Percentiles rank a stretch among this genome's conserved stretches.
Evolutionary conservation across 345 rosid genomes (phyloP).

Genomic region (Corymbia maculata): DNA sequence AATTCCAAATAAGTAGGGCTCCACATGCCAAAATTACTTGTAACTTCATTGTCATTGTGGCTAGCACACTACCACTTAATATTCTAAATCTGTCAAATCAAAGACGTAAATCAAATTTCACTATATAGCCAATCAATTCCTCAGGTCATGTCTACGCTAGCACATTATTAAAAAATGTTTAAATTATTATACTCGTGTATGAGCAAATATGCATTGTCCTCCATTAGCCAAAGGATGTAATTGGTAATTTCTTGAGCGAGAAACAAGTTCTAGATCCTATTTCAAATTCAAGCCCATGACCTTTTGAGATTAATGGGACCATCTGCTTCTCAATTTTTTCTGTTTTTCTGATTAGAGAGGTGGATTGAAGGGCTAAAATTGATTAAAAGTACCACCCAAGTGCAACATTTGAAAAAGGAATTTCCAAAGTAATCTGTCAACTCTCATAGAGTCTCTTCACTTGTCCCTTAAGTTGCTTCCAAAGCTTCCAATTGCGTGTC

Average conservation of each 20-base stretch:
- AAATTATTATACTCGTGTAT: fast-evolving
- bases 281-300: background rate
- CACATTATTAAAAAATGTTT: background rate
- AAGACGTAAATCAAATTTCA: fast-evolving
- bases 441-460: background rate
- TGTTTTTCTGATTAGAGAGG: too few relatives aligned
- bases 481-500: background rate
- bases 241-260: background rate
- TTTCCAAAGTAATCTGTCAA: too few relatives aligned
- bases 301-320: too few relatives aligned
- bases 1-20: background rate
- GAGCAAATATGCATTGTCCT: background rate
- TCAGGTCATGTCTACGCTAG: fast-evolving
- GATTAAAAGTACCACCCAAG: too few relatives aligned
- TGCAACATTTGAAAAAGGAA: too few relatives aligned
- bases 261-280: fast-evolving
- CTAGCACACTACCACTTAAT: background rate
- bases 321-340: too few relatives aligned
- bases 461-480: background rate
- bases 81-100: background rate
- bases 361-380: too few relatives aligned
- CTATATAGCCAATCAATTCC: fast-evolving
- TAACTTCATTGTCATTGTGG: fast-evolving
- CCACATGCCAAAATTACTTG: fast-evolving
- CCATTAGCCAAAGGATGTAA: fast-evolving